phyloP scores from a whole-genome alignment of 257 asterid genomes.

The Fraxinus americana region DNA sequence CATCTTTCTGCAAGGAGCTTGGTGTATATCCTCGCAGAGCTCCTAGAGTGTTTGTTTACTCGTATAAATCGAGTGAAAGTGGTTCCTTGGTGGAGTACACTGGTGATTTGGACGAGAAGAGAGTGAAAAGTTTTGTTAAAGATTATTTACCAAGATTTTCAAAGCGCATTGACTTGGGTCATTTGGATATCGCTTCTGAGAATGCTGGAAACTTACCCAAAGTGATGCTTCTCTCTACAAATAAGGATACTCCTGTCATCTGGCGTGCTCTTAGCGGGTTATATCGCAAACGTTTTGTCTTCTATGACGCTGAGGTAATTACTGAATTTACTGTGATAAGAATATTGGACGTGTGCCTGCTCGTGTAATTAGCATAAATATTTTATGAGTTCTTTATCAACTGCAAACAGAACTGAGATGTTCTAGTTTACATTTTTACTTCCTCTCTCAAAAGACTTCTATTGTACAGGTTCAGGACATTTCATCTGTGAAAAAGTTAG shows the following conservation, averaged over 20 bases:
- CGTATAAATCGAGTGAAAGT: conserved; percentile 51
- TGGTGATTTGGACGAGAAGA: conserved; percentile 61
- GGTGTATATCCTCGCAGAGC: conserved; percentile 56
- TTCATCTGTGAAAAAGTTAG: conserved; percentile 57
- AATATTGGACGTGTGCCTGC: neutral
- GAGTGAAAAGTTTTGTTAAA: conserved; percentile 68
- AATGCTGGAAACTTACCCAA: conserved; percentile 54
- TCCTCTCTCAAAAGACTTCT: conserved; percentile 16
- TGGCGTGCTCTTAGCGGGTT: conserved; percentile 94
- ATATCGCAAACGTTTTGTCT: conserved; percentile 58
- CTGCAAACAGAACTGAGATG: neutral
- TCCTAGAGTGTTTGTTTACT: conserved; percentile 69
- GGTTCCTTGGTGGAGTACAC: conserved; percentile 76
- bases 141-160: conserved; percentile 83
- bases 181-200: conserved; percentile 47
- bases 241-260: conserved; percentile 82
- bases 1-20: conserved; percentile 77
- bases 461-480: conserved; percentile 60
- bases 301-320: conserved; percentile 83
- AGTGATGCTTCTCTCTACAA: conserved; percentile 85
- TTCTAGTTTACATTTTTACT: neutral
- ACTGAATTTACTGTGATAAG: neutral
- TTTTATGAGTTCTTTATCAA: neutral
- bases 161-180: conserved; percentile 62
- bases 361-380: neutral